Conservation (phyloP, 2,329 filamentous ascomycete species). For the Fusarium transvaalense region DNA sequence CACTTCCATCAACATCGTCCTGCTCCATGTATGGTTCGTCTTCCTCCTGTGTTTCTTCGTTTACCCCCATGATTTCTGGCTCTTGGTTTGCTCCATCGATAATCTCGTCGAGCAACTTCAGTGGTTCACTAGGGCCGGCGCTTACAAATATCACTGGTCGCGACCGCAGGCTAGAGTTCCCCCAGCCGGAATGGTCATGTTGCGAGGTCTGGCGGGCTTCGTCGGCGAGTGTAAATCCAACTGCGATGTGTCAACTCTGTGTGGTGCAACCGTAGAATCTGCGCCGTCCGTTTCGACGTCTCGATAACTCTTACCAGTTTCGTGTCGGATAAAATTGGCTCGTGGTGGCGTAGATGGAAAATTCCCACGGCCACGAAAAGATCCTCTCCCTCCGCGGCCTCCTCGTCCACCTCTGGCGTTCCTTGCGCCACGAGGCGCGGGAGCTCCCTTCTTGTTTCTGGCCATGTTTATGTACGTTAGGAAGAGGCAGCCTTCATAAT, state of each 20-base stretch:
- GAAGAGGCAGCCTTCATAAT: conserved; percentile 27
- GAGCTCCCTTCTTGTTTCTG: conserved; percentile 45
- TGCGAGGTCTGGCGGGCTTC: conserved; percentile 64
- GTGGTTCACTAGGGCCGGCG: conserved; percentile 64
- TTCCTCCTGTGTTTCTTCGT: background rate
- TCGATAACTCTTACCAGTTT: conserved; percentile 30
- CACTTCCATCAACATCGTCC: background rate
- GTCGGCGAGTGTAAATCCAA: conserved; percentile 55
- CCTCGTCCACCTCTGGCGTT: conserved; percentile 38
- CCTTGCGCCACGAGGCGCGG: conserved; percentile 36
- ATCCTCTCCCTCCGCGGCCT: conserved; percentile 31
- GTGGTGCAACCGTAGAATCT: background rate
- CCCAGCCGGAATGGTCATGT: conserved; percentile 59
- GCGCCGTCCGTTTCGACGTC: background rate
- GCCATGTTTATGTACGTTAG: conserved; percentile 30
- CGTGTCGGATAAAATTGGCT: conserved; percentile 18
- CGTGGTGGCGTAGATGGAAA: conserved; percentile 11
- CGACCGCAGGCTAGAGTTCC: conserved; percentile 59
- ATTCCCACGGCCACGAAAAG: conserved; percentile 27
- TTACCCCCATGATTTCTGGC: background rate
- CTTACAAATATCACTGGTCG: conserved; percentile 67
- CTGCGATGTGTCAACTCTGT: conserved; percentile 32
- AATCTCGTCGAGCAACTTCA: conserved; percentile 56
- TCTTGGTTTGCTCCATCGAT: conserved; percentile 26
- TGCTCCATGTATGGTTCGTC: conserved; percentile 5